phyloP scores from a whole-genome alignment of 192 early-diverging fungal species.

The Umbelopsis sp. region DNA sequence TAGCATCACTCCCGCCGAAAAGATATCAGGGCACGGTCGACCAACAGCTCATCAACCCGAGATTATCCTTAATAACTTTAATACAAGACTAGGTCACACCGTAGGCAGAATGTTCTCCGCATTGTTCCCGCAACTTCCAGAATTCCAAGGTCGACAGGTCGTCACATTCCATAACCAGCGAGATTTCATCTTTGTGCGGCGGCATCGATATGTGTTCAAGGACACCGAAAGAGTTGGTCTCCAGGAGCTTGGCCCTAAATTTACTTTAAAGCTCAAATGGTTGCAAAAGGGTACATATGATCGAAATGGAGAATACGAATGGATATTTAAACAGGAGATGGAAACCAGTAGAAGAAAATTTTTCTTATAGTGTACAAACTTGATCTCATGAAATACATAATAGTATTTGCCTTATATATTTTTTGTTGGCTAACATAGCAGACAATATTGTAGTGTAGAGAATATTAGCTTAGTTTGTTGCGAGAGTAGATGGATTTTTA shows the following conservation, averaged over 20 bases:
- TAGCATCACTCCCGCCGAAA: conserved; percentile 72
- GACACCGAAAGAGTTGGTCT: conserved; percentile 79
- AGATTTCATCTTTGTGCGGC: conserved; percentile 98
- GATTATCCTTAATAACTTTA: conserved; percentile 97
- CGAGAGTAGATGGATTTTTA: too few species aligned
- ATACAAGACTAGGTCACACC: conserved; percentile 94
- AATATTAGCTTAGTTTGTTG: too few species aligned
- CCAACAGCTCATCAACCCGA: conserved; percentile 88
- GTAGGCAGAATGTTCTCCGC: conserved; percentile 95
- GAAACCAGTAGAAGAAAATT: conserved; percentile 89
- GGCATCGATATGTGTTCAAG: conserved; percentile 92
- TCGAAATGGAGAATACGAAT: conserved; percentile 94
- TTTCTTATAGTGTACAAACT: conserved; percentile 62
- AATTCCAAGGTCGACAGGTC: conserved; percentile 94
- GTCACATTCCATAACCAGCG: conserved; percentile 99
- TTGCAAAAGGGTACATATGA: conserved; percentile 97
- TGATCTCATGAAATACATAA: conserved; percentile 9
- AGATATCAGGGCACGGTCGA: conserved; percentile 76
- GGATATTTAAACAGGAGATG: conserved; percentile 91
- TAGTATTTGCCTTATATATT: neutral
- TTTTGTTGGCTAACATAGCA: too few species aligned
- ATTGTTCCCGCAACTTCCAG: conserved; percentile 95
- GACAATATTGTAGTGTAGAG: too few species aligned
- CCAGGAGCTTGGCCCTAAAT: conserved; percentile 95
- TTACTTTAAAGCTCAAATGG: conserved; percentile 92